phyloP scores from a whole-genome alignment of 2,329 filamentous ascomycete genomes.

The Nothophaeocryptopus gaeumannii region DNA sequence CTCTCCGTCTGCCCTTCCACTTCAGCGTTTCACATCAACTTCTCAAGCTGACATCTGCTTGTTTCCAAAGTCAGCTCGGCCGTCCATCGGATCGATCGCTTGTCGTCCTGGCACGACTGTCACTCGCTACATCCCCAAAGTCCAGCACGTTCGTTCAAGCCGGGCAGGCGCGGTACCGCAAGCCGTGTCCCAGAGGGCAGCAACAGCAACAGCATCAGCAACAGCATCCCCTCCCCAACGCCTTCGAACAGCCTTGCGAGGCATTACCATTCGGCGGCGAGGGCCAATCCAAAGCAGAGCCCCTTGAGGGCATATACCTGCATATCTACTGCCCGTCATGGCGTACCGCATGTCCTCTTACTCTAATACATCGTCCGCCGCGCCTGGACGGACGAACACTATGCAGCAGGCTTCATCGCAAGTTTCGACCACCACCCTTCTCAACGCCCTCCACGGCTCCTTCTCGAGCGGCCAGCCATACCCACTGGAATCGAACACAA shows the following conservation, averaged over 20 bases:
- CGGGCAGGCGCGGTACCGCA: too few relatives aligned
- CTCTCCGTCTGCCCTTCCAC: too few relatives aligned
- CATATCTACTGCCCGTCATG: conserved; percentile 44
- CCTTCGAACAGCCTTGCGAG: conserved; percentile 5
- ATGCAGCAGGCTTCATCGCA: conserved; percentile 61
- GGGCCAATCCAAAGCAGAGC: conserved; percentile 6
- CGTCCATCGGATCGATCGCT: conserved; percentile 2
- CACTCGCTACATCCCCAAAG: conserved; percentile 7
- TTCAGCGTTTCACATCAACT: too few relatives aligned
- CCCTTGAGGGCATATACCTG: conserved; percentile 22
- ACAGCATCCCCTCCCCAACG: too few relatives aligned
- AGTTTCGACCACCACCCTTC: conserved; percentile 85
- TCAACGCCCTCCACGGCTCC: conserved; percentile 87
- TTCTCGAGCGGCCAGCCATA: conserved; percentile 83
- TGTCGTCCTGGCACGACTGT: conserved; percentile 9
- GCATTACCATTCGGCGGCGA: not conserved
- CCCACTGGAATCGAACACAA: conserved; percentile 82
- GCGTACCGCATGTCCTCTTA: conserved; percentile 62
- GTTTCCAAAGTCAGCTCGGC: too few relatives aligned
- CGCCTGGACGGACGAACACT: conserved; percentile 50
- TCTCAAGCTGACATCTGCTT: too few relatives aligned
- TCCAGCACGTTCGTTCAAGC: not conserved
- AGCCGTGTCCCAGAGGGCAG: too few relatives aligned
- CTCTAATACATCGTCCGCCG: conserved; percentile 58
- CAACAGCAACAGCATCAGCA: too few relatives aligned